Evolutionary conservation across 306 rosid genomes (phyloP).

Genomic region (Trifolium dubium): DNA sequence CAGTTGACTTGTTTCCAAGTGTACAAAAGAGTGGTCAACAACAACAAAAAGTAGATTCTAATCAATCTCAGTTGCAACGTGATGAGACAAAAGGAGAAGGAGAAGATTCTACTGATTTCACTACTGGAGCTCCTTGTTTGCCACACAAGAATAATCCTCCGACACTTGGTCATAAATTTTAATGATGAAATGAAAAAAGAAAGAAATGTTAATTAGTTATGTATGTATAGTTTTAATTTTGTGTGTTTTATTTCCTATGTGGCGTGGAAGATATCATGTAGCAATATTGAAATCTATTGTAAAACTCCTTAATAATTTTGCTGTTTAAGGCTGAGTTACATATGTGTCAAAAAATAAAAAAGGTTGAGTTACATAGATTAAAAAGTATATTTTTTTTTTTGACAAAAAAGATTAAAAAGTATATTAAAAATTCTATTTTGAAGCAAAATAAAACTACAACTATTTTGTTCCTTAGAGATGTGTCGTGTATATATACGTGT

Average conservation of each 20-base stretch:
- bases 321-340: background rate
- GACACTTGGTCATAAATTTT: constrained; percentile 37
- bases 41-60: constrained; percentile 15
- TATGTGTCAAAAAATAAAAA: too few relatives aligned
- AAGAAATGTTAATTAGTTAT: background rate
- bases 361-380: background rate
- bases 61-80: constrained; percentile 44
- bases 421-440: too few relatives aligned
- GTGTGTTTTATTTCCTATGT: background rate
- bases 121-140: constrained; percentile 48
- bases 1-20: constrained; percentile 53
- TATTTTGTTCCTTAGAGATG: too few relatives aligned
- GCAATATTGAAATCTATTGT: background rate
- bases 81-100: constrained; percentile 13
- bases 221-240: background rate
- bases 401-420: too few relatives aligned
- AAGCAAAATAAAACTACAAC: too few relatives aligned
- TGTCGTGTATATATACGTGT: too few relatives aligned
- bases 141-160: constrained; percentile 47
- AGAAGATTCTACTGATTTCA: constrained; percentile 33
- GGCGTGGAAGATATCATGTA: background rate
- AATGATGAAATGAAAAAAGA: background rate
- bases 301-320: background rate
- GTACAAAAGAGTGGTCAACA: constrained; percentile 38
- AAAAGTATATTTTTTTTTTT: too few relatives aligned